Evolutionary conservation across 345 rosid species (phyloP), one percentile per base, ranked within the genome.

Genomic region (Brassica rapa): DNA sequence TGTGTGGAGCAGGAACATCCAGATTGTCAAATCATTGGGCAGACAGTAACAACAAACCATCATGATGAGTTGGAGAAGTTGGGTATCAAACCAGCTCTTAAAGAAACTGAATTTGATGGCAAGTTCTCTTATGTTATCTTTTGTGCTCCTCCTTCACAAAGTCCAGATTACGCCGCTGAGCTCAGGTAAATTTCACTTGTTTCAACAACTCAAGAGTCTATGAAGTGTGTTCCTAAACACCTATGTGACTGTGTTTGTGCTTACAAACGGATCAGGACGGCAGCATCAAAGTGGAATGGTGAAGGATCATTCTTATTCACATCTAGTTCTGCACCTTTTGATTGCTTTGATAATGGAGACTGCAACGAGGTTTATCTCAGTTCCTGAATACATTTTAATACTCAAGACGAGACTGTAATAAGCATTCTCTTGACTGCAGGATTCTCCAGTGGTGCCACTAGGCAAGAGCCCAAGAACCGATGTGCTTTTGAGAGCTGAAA

Each of bases 111-210:
- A 66, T 71, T 75, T 61, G 80, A 66, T 63, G 86, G 77, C 5
- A 85, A 71, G 78, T 91, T 86, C 76, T 91, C 98, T 8, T 87
- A 86, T 77, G 91, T 95, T 24, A 85, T 95, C 57, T 95, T 91
- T 77, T 95, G 99, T 83, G 99, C 99, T 51, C 99, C 99, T 35
- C 98, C 98, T 14, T 90, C 97, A 25, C 86, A 86, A 77, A 83
- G 93, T 70, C 72, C 87, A 0, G 97, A 95, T 65, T 95, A 95
- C 66, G 85, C 96, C 57, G 88, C 81, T 78, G 99, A 95, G 85
- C 82, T 91, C 80, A 86, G 96, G 99, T 91, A 66, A 59, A n/a
- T 74, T 68, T 29, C 7, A n/a, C 1, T 29, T 15, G 11, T 39
- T 51, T 74, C 41, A 63, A 19, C 9, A 55, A 24, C 32, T 64